Conservation (phyloP, 371 early-diverging fungal species). For the Lichtheimia ornata region DNA sequence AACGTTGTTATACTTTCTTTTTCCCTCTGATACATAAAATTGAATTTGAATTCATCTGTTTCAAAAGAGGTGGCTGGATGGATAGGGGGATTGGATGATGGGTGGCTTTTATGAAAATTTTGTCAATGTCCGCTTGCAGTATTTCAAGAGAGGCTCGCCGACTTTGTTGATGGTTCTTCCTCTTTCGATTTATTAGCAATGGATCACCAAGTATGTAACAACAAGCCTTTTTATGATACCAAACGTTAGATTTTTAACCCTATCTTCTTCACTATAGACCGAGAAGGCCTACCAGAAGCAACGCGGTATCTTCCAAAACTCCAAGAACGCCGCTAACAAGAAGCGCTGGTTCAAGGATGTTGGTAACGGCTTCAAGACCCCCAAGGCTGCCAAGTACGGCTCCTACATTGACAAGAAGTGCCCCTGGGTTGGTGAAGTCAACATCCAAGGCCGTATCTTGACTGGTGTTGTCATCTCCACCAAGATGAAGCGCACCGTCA, state of each 20-base stretch:
- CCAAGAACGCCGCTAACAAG: slow-evolving; percentile 76
- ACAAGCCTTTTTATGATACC: slow-evolving; percentile 33
- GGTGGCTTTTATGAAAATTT: slow-evolving; percentile 1
- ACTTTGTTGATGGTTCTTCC: neutral
- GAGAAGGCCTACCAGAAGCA: slow-evolving; percentile 98
- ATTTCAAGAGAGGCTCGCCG: neutral
- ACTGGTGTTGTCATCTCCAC: slow-evolving; percentile 95
- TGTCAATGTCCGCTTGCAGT: slow-evolving; percentile 1
- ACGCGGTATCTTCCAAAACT: slow-evolving; percentile 93
- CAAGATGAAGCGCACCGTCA: slow-evolving; percentile 99
- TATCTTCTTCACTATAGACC: slow-evolving; percentile 40
- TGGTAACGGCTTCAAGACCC: slow-evolving; percentile 99
- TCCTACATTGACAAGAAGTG: slow-evolving; percentile 99
- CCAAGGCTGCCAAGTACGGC: slow-evolving; percentile 96
- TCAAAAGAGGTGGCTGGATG: neutral
- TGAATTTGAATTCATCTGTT: neutral
- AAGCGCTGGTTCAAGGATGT: slow-evolving; percentile 97
- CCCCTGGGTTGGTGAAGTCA: slow-evolving; percentile 99
- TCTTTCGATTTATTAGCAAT: slow-evolving; percentile 1
- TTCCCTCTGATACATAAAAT: too few species aligned
- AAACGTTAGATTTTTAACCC: neutral
- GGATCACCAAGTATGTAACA: slow-evolving; percentile 91
- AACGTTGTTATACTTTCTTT: too few species aligned
- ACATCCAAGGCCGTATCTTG: slow-evolving; percentile 98
- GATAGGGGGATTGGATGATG: too few species aligned